Evolutionary conservation across 23 red algal species (phyloP).

Genomic region (Gracilariopsis chorda): DNA sequence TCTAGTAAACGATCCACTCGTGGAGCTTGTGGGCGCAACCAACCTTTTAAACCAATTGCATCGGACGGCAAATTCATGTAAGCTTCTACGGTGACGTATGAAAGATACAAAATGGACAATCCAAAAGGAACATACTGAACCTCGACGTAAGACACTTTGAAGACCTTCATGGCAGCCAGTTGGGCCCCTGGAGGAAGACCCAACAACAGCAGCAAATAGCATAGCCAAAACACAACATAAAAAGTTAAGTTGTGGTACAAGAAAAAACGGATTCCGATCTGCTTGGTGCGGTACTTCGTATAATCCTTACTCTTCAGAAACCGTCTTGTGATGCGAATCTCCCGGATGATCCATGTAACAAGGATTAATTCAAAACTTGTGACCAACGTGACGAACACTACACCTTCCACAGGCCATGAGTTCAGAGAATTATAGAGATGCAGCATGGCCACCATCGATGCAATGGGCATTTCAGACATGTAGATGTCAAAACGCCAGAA

Average conservation of each 20-base stretch:
- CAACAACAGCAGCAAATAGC: constrained; percentile 50
- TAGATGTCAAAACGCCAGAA: constrained; percentile 54
- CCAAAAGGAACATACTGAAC: constrained; percentile 71
- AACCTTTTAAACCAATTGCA: constrained; percentile 58
- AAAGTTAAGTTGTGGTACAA: constrained; percentile 77
- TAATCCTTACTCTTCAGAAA: constrained; percentile 61
- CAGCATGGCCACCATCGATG: constrained; percentile 59
- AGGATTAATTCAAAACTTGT: constrained; percentile 48
- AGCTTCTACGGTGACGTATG: constrained; percentile 57
- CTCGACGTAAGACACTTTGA: constrained; percentile 59
- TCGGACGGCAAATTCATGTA: constrained; percentile 73
- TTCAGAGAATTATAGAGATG: constrained; percentile 41
- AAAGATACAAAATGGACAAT: constrained; percentile 52
- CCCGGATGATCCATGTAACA: constrained; percentile 54
- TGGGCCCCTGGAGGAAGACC: constrained; percentile 53
- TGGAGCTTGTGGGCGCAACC: constrained; percentile 55
- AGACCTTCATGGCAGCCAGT: constrained; percentile 46
- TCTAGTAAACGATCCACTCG: constrained; percentile 40
- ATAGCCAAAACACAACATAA: constrained; percentile 71
- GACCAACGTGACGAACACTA: constrained; percentile 41
- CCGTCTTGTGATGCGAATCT: constrained; percentile 54
- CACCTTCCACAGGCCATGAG: constrained; percentile 42
- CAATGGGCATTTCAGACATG: constrained; percentile 66
- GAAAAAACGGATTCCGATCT: constrained; percentile 86
- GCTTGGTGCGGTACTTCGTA: constrained; percentile 76